Percentiles rank a stretch among this genome's conserved stretches.
phyloP scores from a whole-genome alignment of 352 stramenopile genomes.

The Saprolegnia diclina region DNA sequence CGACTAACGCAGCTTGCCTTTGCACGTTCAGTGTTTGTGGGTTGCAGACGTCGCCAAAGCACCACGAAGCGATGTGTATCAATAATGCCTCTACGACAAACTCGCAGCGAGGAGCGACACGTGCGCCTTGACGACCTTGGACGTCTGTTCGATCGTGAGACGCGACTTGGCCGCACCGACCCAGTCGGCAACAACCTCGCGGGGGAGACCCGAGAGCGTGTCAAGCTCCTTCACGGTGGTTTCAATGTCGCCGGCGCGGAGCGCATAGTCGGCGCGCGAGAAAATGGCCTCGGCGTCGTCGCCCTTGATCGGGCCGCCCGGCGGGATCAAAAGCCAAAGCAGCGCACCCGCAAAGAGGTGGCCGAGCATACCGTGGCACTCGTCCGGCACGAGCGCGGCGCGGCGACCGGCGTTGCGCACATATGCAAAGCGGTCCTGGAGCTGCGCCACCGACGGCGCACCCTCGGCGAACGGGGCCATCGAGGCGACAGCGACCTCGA shows the following conservation, averaged over 20 bases:
- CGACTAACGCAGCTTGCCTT: too few relatives aligned
- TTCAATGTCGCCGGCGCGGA: conserved; percentile 78
- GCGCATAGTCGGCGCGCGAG: conserved; percentile 72
- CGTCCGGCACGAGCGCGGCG: conserved; percentile 59
- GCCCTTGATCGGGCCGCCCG: conserved; percentile 68
- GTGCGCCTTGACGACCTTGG: conserved; percentile 79
- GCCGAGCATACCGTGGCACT: conserved; percentile 47
- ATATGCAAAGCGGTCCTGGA: conserved; percentile 78
- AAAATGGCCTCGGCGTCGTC: conserved; percentile 65
- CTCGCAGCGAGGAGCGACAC: conserved; percentile 73
- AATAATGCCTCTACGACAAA: conserved; percentile 48
- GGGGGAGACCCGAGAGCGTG: conserved; percentile 51
- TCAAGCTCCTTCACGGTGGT: conserved; percentile 66
- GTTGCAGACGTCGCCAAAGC: too few relatives aligned
- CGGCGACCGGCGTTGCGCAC: conserved; percentile 68
- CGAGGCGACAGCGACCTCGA: conserved; percentile 58
- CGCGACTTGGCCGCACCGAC: conserved; percentile 62
- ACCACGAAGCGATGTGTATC: too few relatives aligned
- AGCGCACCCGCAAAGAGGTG: conserved; percentile 65
- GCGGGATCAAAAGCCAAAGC: conserved; percentile 70
- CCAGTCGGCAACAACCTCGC: conserved; percentile 70
- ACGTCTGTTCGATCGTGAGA: conserved; percentile 72
- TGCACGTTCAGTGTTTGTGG: too few relatives aligned
- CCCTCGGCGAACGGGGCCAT: conserved; percentile 55
- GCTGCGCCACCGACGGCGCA: conserved; percentile 61